phyloP scores from a whole-genome alignment of 805 yeast species.

The Spathaspora sp. region DNA sequence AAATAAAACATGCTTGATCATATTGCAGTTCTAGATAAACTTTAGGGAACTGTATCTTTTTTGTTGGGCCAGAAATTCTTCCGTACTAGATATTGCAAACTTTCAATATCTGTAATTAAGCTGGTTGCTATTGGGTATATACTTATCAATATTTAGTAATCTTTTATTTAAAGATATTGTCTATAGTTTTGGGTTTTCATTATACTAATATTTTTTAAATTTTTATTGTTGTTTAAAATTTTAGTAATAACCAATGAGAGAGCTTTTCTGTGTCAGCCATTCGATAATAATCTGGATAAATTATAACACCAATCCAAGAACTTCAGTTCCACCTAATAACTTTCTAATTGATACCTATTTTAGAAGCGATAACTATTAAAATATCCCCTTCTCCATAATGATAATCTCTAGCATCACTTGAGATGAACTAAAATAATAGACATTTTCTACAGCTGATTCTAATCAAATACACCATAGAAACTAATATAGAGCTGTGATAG shows the following conservation, averaged over 20 bases:
- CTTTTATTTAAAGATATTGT: constrained; percentile 51
- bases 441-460: constrained; percentile 34
- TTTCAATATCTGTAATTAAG: constrained; percentile 63
- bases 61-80: constrained; percentile 2
- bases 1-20: constrained; percentile 23
- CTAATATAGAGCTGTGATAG: too few species aligned
- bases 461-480: too few species aligned
- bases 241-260: constrained; percentile 60
- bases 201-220: not conserved
- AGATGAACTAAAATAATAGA: constrained; percentile 3
- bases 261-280: constrained; percentile 58
- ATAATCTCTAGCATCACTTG: constrained; percentile 29
- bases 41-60: constrained; percentile 22
- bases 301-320: constrained; percentile 56
- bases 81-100: constrained; percentile 52
- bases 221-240: constrained; percentile 21
- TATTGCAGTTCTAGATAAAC: constrained; percentile 2
- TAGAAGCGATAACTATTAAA: constrained; percentile 55
- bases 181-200: constrained; percentile 49
- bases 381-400: constrained; percentile 65
- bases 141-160: constrained; percentile 71
- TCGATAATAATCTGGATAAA: constrained; percentile 61
- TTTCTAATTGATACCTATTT: constrained; percentile 57
- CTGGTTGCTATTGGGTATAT: constrained; percentile 62
- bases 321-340: constrained; percentile 58